A percentile compares a stretch with the other conserved stretches of the same genome.
Conservation (phyloP, 1,284 basidiomycete genomes). For the Austroboletus novae-zelandiae region DNA sequence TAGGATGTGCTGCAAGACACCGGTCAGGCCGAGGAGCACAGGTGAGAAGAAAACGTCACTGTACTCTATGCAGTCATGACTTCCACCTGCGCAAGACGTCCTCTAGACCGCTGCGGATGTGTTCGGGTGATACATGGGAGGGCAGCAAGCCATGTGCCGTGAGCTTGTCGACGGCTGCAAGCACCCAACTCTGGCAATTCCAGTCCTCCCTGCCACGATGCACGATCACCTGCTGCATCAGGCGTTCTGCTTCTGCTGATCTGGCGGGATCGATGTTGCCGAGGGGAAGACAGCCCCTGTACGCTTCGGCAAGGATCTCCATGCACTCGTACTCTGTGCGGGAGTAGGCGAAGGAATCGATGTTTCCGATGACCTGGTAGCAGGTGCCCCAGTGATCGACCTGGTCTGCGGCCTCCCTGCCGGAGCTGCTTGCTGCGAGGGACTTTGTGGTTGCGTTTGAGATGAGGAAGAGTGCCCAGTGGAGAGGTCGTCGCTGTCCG, state of each 20-base stretch:
- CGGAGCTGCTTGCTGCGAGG: slow-evolving; percentile 18
- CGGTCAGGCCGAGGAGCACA: slow-evolving; percentile 4
- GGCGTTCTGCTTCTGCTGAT: slow-evolving; percentile 12
- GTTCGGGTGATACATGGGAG: slow-evolving; percentile 16
- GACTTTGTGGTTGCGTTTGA: slow-evolving; percentile 24
- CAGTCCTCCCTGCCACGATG: slow-evolving; percentile 29
- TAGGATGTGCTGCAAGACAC: slow-evolving; percentile 1
- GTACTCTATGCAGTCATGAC: slow-evolving; percentile 2
- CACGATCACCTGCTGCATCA: slow-evolving; percentile 26
- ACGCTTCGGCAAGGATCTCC: slow-evolving; percentile 30
- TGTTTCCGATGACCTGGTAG: slow-evolving; percentile 27
- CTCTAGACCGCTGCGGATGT: slow-evolving; percentile 24
- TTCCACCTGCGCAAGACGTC: slow-evolving; percentile 27
- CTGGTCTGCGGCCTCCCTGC: slow-evolving; percentile 21
- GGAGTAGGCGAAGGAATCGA: slow-evolving; percentile 30
- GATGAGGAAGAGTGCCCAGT: slow-evolving; percentile 32
- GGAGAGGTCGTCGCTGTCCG: slow-evolving; percentile 28
- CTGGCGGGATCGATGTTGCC: slow-evolving; percentile 17
- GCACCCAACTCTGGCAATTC: slow-evolving; percentile 34
- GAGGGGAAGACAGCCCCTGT: slow-evolving; percentile 28
- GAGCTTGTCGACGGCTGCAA: slow-evolving; percentile 25
- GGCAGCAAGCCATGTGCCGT: slow-evolving; percentile 16
- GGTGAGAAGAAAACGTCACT: neutral
- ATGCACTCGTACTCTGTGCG: slow-evolving; percentile 29
- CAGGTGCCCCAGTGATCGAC: slow-evolving; percentile 34